Percentiles rank a stretch among this genome's conserved stretches.
These are phyloP conservation scores for Xanthoparmelia taractica DNA, from an alignment of 495 filamentous ascomycete genomes.

Conservation along the genomic window DNA sequence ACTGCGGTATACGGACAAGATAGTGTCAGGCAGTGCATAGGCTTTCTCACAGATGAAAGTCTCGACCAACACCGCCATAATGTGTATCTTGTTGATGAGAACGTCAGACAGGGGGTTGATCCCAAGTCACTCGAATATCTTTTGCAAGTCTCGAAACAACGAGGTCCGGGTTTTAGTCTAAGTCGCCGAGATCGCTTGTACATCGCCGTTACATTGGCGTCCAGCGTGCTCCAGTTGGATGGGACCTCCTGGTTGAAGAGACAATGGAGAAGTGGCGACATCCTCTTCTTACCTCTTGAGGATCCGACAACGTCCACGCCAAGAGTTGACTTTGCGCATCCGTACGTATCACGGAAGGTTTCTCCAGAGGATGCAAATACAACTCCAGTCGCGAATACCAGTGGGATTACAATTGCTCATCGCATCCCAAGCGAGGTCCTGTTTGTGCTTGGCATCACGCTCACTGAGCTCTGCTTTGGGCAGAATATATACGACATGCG, in stretches of 20 bases:
- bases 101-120: not conserved
- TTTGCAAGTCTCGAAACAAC: not conserved
- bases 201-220: constrained; percentile 31
- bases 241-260: constrained; percentile 29
- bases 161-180: not conserved
- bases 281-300: constrained; percentile 19
- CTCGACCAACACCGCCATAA: not conserved
- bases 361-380: not conserved
- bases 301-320: not conserved
- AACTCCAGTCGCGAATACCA: not conserved
- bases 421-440: constrained; percentile 28
- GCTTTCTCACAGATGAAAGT: constrained; percentile 1
- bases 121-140: constrained; percentile 13
- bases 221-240: constrained; percentile 33
- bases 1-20: not conserved
- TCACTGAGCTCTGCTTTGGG: constrained; percentile 32
- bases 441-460: constrained; percentile 29
- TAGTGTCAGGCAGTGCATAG: not conserved
- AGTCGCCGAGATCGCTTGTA: constrained; percentile 29
- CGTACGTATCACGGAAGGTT: constrained; percentile 1
- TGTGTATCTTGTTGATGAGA: not conserved
- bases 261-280: constrained; percentile 28
- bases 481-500: constrained; percentile 22
- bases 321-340: not conserved
- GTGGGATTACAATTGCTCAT: not conserved